Conservation (phyloP, 768 basidiomycete species). For the Rhodotorula kratochvilovae region DNA sequence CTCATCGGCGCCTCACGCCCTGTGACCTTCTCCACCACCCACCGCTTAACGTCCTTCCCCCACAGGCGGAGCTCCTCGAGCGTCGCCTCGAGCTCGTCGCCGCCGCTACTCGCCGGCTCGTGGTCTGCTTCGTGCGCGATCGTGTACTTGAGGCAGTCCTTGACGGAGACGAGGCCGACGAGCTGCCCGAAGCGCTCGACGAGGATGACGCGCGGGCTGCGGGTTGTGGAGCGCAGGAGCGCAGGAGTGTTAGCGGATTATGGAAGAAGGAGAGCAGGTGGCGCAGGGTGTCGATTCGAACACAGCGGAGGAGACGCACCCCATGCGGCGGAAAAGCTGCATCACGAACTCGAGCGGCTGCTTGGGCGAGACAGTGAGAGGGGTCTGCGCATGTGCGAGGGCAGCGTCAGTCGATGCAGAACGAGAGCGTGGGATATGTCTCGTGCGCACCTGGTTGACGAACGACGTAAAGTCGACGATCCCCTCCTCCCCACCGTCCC, state of each 20-base stretch:
- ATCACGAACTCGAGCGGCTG: conserved; percentile 92
- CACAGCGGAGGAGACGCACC: conserved; percentile 57
- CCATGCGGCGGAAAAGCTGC: conserved; percentile 96
- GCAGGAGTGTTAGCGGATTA: too few relatives aligned
- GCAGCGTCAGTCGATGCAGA: background rate
- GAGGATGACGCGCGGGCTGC: conserved; percentile 78
- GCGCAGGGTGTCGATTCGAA: background rate
- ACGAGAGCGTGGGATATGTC: too few relatives aligned
- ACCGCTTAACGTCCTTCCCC: conserved; percentile 30
- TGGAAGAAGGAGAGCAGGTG: background rate
- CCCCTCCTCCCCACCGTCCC: conserved; percentile 40
- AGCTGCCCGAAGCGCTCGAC: conserved; percentile 81
- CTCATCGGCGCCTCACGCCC: background rate
- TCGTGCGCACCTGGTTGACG: conserved; percentile 88
- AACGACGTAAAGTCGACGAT: conserved; percentile 64
- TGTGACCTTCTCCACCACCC: conserved; percentile 20
- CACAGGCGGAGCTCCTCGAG: conserved; percentile 41
- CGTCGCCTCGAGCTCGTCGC: conserved; percentile 42
- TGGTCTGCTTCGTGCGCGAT: conserved; percentile 47
- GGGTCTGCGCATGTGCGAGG: conserved; percentile 59
- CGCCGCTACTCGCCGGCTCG: conserved; percentile 2
- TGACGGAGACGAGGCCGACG: conserved; percentile 84
- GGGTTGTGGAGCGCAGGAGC: too few relatives aligned
- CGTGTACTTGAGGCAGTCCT: conserved; percentile 88
- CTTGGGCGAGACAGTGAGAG: conserved; percentile 84